Evolutionary conservation across 768 basidiomycete species (phyloP), one percentile per base, ranked within the genome.

Genomic region (Piloderma croceum): DNA sequence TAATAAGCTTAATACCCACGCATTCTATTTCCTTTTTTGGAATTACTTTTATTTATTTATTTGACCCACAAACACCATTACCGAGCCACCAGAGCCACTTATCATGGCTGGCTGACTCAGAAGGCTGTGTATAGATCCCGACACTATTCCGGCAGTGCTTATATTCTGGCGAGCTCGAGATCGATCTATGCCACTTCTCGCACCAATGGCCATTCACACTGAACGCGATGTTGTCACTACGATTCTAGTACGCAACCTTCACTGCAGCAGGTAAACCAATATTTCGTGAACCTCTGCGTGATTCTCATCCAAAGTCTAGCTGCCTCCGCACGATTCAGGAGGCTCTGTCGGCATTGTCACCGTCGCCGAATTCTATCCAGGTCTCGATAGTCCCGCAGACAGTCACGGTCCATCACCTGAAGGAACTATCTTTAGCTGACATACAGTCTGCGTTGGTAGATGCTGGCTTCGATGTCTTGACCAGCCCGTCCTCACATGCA

Each of bases 301-400:
- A n/a, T 34, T 32, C n/a, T 31, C 32, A n/a, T 24, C 23, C 10
- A 29, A 20, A 10, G 20, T 33, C 2, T 37, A 76, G 76, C 39
- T 77, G 77, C 38, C 67, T 71, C 2, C 56, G 57, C 36, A 70
- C 73, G 20, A 71, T 78, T 39, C 48, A 73, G 44, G 52, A 65
- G 13, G 57, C 61, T 3, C 55, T 78, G 19, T 31, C 45, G 11
- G 38, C 58, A 0, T 58, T 76, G n/a, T 46, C 54, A 0, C 73
- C 73, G 2, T 44, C 57, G 0, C 73, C 74, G 1, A 36, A 52
- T 3, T 53, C 57, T 10, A 54, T 76, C 21, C 62, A 69, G 20
- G 65, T 71, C 17, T 75, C 74, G 32, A 62, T 76, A 29, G 59
- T 68, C 20, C 61, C 60, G 9, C 70, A 70, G 45, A 60, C 67